These are phyloP conservation scores for Mallotus japonicus DNA, from an alignment of 441 rosid genomes.

Conservation along the genomic window DNA sequence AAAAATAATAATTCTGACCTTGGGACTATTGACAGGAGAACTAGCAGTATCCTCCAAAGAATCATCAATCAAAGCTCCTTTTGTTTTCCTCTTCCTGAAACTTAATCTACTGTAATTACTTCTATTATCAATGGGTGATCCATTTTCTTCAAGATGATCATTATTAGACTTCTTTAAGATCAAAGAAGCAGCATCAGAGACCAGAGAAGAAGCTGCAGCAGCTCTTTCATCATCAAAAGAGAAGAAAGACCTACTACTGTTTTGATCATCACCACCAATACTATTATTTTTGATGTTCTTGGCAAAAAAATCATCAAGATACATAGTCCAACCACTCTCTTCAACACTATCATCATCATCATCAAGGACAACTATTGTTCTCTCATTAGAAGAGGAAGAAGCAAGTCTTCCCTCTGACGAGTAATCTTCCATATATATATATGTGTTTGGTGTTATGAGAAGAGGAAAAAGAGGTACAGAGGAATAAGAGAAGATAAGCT, in stretches of 20 bases:
- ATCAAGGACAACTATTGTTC: constrained; percentile 4
- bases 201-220: constrained; percentile 29
- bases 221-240: constrained; percentile 1
- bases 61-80: constrained; percentile 27
- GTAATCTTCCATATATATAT: constrained; percentile 23
- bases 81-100: constrained; percentile 33
- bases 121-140: constrained; percentile 1
- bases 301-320: constrained; percentile 42
- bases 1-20: constrained; percentile 30
- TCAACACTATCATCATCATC: constrained; percentile 14
- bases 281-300: neutral
- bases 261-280: neutral
- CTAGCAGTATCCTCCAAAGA: constrained; percentile 58
- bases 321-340: constrained; percentile 64
- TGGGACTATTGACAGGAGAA: constrained; percentile 52
- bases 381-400: constrained; percentile 19
- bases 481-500: neutral
- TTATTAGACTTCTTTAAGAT: constrained; percentile 15
- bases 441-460: neutral
- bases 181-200: constrained; percentile 54
- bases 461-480: neutral
- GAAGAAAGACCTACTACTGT: neutral
- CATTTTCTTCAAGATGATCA: neutral
- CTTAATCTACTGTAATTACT: constrained; percentile 17
- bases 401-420: constrained; percentile 28